Evolutionary conservation across 1,139 yeast species (phyloP), one percentile per base, ranked within the genome.

Genomic region (Blastobotrys serpentis): DNA sequence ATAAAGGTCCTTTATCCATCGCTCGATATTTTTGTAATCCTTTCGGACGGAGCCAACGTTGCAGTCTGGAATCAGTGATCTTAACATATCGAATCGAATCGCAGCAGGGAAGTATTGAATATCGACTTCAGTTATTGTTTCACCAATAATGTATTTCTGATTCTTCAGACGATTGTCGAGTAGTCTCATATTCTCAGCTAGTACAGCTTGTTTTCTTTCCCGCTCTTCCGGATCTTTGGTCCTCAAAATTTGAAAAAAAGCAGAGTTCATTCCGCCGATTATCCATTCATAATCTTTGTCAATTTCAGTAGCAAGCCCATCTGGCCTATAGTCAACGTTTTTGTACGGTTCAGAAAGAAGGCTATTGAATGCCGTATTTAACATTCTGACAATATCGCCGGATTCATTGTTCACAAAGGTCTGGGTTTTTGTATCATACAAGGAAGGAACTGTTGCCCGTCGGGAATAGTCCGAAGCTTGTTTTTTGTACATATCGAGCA

Each of bases 381-480:
- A 71, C 72, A 88, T 86, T 58, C 97, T 78, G 58, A 90, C 80
- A 59, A 90, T 86, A 64, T 89, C 97, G 33, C 90, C 73, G 52
- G 94, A 83, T 68, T 90, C 98, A 65, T 90, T 90, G 71, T 79
- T 87, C 51, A 90, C 98, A 65, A 90, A 85, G 2, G 95, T 86
- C 52, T 79, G 71, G 33, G 77, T 76, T 67, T 88, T 83, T 61
- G 77, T 84, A 66, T 90, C 98, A 94, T 96, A 90, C 58, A 90
- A 73, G 1, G 89, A 85, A 1, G 98, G 98, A 36, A 90, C 97
- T 1, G 98, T 89, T 65, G 79, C 86, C 55, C 96, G 75, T 2
- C 94, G 96, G 18, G 65, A 70, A 66, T 87, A 89, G 30, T 84
- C 77, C 2, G 92, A 83, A 47, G 87, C 73, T 10, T 86, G 87